Conservation (phyloP, 441 rosid genomes). For the Biscutella auriculata region DNA sequence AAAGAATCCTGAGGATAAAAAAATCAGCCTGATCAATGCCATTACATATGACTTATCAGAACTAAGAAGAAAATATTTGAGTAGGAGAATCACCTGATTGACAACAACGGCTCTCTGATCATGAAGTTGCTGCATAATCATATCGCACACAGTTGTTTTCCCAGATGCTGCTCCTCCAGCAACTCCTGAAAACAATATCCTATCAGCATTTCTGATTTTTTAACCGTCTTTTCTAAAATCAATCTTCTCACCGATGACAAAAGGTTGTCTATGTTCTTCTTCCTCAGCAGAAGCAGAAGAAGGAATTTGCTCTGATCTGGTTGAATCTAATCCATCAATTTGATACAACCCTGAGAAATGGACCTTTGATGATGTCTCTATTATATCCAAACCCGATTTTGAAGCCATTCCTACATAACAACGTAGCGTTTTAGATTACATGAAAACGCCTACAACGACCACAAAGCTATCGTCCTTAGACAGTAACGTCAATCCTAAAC, state of each 20-base stretch:
- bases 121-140: constrained; percentile 97
- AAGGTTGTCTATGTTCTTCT: constrained; percentile 51
- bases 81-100: no score
- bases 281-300: no score
- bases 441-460: background rate
- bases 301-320: constrained; percentile 25
- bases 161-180: constrained; percentile 99
- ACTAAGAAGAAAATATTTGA: no score
- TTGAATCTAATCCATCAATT: constrained; percentile 29
- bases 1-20: constrained; percentile 99
- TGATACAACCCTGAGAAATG: constrained; percentile 72
- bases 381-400: constrained; percentile 49
- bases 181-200: constrained; percentile 42
- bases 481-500: background rate
- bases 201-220: background rate
- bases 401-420: constrained; percentile 19
- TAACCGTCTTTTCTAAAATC: background rate
- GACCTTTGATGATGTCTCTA: constrained; percentile 66
- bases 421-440: no score
- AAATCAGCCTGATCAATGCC: no score
- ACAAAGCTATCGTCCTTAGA: background rate
- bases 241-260: constrained; percentile 66
- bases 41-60: no score
- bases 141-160: constrained; percentile 94
- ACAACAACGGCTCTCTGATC: constrained; percentile 97